Evolutionary conservation across 2,329 filamentous ascomycete genomes (phyloP), one percentile per base, ranked within the genome.

Genomic region (Byssothecium circinans): DNA sequence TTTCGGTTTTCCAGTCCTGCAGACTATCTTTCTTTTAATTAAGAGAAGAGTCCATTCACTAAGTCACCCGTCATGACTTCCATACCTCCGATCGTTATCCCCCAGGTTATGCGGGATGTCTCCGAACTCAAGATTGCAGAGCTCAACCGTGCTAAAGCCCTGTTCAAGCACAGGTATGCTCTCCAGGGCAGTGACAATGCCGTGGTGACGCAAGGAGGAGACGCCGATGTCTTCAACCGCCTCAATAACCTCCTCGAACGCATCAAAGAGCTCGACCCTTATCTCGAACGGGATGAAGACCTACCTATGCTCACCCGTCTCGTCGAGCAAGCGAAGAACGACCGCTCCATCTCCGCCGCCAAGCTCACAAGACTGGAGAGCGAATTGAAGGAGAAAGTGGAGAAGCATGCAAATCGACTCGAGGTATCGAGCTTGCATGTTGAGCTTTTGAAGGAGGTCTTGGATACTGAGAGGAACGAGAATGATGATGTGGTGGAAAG

Each of bases 381-480:
- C 12, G 68, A 73, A 19, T 58, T 85, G n/a, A 66, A 74, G 27
- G 62, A 72, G 20, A 74, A 77, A 27, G 54, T 85, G 4, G 61
- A 72, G 12, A 69, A 76, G n/a, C 73, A 81, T 53, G 74, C 74
- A n/a, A 71, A 76, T 40, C 81, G 78, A 48, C 78, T 82, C 54
- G 73, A 80, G 15, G 80, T 82, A 58, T 81, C 81, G 0, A 71
- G 74, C 6, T 72, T 85, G 25, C 84, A 84, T 59, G 77, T 78
- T 15, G 64, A 75, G 32, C 63, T 85, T 75, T 65, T 83, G 41
- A 58, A 45, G 29, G 54, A 67, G 37, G 53, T 47, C 10, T 54
- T 64, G 30, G n/a, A 50, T 2, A 67, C 70, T 1, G 22, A 39
- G 5, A 32, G 29, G 12, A 61, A 68, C 10, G 64, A 72, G 1